Percentiles rank a stretch among this genome's conserved stretches.
These are phyloP conservation scores for Dothideomycetes sp. DNA, from an alignment of 2,329 filamentous ascomycete genomes.

Conservation along the genomic window DNA sequence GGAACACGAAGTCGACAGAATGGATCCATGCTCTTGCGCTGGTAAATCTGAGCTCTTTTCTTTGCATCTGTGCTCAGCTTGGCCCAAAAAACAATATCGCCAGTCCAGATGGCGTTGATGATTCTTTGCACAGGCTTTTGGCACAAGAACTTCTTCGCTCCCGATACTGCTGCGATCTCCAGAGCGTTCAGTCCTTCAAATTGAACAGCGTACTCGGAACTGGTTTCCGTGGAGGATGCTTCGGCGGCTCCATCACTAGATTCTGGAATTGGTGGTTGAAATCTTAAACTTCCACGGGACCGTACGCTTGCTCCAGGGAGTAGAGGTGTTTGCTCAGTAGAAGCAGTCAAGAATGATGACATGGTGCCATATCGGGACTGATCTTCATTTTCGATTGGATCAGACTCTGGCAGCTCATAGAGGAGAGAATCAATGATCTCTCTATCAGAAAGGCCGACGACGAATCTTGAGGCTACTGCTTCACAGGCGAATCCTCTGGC, in stretches of 20 bases:
- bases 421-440: slow-evolving; percentile 68
- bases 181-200: slow-evolving; percentile 78
- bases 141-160: slow-evolving; percentile 76
- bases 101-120: slow-evolving; percentile 75
- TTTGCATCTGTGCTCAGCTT: slow-evolving; percentile 60
- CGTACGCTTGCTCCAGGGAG: slow-evolving; percentile 1
- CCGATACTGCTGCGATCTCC: slow-evolving; percentile 72
- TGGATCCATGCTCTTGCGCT: slow-evolving; percentile 54
- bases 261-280: slow-evolving; percentile 2
- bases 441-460: slow-evolving; percentile 60
- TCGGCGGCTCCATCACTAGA: background rate
- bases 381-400: background rate
- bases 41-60: slow-evolving; percentile 72
- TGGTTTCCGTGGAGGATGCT: background rate
- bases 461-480: slow-evolving; percentile 71
- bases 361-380: background rate
- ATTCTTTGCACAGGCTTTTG: slow-evolving; percentile 75
- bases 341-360: background rate
- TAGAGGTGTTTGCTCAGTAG: slow-evolving; percentile 2
- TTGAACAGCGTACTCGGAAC: slow-evolving; percentile 52
- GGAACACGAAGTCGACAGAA: slow-evolving; percentile 71
- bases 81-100: slow-evolving; percentile 82
- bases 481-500: slow-evolving; percentile 67
- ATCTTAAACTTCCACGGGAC: slow-evolving; percentile 8
- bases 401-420: slow-evolving; percentile 52